phyloP scores from a whole-genome alignment of 306 rosid genomes.

The Arachis hypogaea region DNA sequence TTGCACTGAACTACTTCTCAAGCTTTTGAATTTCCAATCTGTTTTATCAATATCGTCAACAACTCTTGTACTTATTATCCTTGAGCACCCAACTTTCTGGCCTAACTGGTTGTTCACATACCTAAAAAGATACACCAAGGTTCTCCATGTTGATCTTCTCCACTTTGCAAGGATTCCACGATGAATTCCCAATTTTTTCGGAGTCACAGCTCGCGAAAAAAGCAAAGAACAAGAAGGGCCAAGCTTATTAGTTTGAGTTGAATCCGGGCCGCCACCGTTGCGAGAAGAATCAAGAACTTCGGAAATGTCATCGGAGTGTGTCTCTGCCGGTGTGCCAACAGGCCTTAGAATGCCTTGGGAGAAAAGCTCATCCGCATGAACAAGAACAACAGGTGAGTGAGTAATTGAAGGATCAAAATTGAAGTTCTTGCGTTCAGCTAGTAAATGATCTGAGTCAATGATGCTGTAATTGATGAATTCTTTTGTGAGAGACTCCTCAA shows the following conservation, averaged over 20 bases:
- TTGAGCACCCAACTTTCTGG: constrained; percentile 37
- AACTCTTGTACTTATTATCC: constrained; percentile 46
- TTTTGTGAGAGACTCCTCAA: constrained; percentile 27
- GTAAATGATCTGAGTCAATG: background rate
- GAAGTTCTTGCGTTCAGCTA: constrained; percentile 47
- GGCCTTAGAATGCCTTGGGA: constrained; percentile 60
- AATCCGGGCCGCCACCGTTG: constrained; percentile 25
- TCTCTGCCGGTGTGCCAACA: background rate
- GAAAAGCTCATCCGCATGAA: constrained; percentile 76
- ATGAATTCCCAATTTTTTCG: constrained; percentile 23
- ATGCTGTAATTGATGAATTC: background rate
- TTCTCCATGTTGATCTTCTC: constrained; percentile 44
- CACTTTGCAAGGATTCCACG: constrained; percentile 44
- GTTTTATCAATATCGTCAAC: constrained; percentile 52
- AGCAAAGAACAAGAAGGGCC: constrained; percentile 29
- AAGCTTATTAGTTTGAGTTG: constrained; percentile 25
- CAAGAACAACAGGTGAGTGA: constrained; percentile 41
- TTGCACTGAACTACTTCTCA: constrained; percentile 40
- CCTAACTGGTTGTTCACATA: constrained; percentile 35
- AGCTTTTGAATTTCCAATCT: constrained; percentile 40
- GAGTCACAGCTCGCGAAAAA: constrained; percentile 29
- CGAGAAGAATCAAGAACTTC: constrained; percentile 9
- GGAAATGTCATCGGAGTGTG: constrained; percentile 14
- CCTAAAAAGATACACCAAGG: constrained; percentile 36
- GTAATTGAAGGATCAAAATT: constrained; percentile 51